Base-by-base conservation (phyloP, 768 basidiomycete genomes). In the Trametes villosa region DNA sequence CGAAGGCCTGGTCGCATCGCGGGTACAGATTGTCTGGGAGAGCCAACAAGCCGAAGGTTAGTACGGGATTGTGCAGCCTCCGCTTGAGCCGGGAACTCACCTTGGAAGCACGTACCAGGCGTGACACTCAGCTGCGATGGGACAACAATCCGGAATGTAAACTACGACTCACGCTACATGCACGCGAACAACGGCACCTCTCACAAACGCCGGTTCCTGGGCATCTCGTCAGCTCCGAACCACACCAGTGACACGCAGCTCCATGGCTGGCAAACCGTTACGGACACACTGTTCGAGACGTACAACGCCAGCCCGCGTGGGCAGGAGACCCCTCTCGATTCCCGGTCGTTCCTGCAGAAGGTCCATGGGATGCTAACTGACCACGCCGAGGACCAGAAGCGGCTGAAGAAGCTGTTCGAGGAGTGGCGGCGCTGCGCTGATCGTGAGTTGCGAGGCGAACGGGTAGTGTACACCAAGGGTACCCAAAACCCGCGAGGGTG, bases 351-450 rank as follows among this genome's bases (percentile, higher is more conserved):
- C 24, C 9, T 45, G 2, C 33, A n/a, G 15, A 57, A 52, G 45
- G 20, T 58, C 6, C 27, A 29, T 12, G 57, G 62, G 3, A 46
- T 57, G 51, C 24, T 33, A 4, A 63, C 49, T 0, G 57, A 63
- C 33, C 58, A 64, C 17, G 58, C 63, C 0, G 54, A 59, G 17
- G 63, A 64, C 38, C 58, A 64, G 38, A 64, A 64, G 36, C 46
- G 51, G 33, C 44, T 64, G 1, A 31, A 45, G 2, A 27, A 41
- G 1, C 30, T 56, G 5, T n/a, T 64, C 18, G 27, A 13, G 20
- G 49, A 38, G 3, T 60, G 53, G 58, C 56, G 56, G 42, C 4
- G 5, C 8, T 2, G 9, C 1, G 22, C 9, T 0, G 58, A 60
- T 6, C n/a, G 63, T 4, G 33, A 46, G 18, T 4, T 46, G 6